phyloP scores from a whole-genome alignment of 2,329 filamentous ascomycete species.

The Cladosporium phlei region DNA sequence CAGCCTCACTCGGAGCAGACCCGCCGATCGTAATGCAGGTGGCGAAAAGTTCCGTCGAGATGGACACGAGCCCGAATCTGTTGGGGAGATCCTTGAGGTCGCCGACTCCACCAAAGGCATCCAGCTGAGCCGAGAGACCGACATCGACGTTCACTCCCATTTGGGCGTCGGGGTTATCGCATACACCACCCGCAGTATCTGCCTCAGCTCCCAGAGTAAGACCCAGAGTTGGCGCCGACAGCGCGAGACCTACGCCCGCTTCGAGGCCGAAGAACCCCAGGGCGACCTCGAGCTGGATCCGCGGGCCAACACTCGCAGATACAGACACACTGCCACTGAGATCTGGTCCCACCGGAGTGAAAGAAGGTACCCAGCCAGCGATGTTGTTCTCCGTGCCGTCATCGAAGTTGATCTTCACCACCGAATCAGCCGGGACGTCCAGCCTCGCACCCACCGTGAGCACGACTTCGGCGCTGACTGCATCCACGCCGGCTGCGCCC shows the following conservation, averaged over 20 bases:
- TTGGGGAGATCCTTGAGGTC: slow-evolving; percentile 5
- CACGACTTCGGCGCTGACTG: neutral
- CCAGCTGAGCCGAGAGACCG: neutral
- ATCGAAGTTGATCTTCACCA: slow-evolving; percentile 2
- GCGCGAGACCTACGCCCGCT: neutral
- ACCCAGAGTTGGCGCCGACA: neutral
- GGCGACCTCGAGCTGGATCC: neutral
- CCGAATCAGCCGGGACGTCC: neutral
- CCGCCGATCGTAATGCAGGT: neutral
- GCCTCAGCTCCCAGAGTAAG: neutral
- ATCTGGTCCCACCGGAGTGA: neutral
- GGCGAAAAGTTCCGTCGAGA: neutral
- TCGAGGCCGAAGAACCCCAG: neutral
- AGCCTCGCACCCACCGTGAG: neutral
- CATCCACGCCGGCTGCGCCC: neutral
- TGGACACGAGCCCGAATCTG: neutral
- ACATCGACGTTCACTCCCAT: neutral
- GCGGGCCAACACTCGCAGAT: neutral
- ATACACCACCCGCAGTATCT: slow-evolving; percentile 2
- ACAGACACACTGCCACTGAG: neutral
- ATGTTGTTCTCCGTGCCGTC: neutral
- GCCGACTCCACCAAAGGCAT: slow-evolving; percentile 5
- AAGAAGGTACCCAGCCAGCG: neutral
- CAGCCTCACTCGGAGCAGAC: neutral
- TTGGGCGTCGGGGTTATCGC: neutral